Evolutionary conservation across 306 rosid species (phyloP).

Genomic region (Fragaria iinumae): DNA sequence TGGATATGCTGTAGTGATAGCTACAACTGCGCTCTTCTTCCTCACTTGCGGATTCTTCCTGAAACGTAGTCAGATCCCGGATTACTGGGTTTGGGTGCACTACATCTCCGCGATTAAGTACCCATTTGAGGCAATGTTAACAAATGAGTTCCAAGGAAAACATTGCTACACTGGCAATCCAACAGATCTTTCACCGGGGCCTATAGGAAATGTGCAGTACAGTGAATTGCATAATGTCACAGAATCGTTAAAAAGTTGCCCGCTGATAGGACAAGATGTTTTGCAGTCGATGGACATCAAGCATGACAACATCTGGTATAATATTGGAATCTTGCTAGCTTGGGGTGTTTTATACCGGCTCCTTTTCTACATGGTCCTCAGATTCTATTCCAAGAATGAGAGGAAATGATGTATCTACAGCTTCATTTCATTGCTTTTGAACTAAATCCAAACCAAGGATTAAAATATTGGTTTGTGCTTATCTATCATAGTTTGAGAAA

Average conservation of each 20-base stretch:
- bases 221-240: constrained; percentile 32
- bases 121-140: constrained; percentile 80
- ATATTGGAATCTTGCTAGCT: constrained; percentile 65
- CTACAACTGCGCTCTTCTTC: constrained; percentile 91
- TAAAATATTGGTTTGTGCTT: too few relatives aligned
- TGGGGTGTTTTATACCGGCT: constrained; percentile 87
- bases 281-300: constrained; percentile 57
- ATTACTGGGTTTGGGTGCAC: constrained; percentile 81
- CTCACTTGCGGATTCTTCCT: constrained; percentile 85
- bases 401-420: constrained; percentile 48
- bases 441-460: background rate
- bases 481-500: too few relatives aligned
- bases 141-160: constrained; percentile 64
- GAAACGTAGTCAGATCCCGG: constrained; percentile 54
- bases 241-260: constrained; percentile 22
- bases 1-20: constrained; percentile 86
- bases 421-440: background rate
- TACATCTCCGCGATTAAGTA: constrained; percentile 85
- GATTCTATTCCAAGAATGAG: constrained; percentile 86
- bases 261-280: constrained; percentile 64
- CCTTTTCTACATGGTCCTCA: constrained; percentile 76
- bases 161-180: constrained; percentile 40
- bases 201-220: constrained; percentile 46
- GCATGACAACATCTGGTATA: constrained; percentile 45
- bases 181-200: constrained; percentile 63